These are phyloP conservation scores for Agrostemma githago DNA, from an alignment of 148 eudicot species.

Conservation along the genomic window DNA sequence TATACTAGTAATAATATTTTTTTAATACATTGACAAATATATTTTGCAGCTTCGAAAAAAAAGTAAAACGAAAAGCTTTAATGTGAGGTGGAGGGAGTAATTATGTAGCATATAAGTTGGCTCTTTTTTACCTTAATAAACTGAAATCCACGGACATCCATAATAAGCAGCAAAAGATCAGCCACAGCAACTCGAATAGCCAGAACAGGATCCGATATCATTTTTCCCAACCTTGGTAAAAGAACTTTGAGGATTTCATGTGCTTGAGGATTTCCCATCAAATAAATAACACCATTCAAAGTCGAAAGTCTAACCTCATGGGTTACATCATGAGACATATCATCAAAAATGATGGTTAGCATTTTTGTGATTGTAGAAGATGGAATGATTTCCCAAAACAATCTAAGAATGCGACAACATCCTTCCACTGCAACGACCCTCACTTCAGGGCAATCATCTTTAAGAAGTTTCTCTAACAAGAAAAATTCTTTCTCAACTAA, in stretches of 20 bases:
- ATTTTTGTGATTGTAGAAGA: slow-evolving; percentile 75
- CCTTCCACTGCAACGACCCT: slow-evolving; percentile 95
- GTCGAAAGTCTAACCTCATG: slow-evolving; percentile 85
- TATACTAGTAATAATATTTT: no score
- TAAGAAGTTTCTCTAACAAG: slow-evolving; percentile 67
- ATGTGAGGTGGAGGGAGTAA: not conserved
- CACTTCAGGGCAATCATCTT: slow-evolving; percentile 84
- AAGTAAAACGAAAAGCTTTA: not conserved
- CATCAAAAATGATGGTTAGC: slow-evolving; percentile 64
- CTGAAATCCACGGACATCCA: slow-evolving; percentile 66
- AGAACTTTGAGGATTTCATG: slow-evolving; percentile 92
- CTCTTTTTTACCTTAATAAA: slow-evolving; percentile 67
- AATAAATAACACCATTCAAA: slow-evolving; percentile 70
- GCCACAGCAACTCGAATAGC: slow-evolving; percentile 60
- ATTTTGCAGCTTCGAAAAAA: not conserved
- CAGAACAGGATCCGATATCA: slow-evolving; percentile 58
- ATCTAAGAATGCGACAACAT: slow-evolving; percentile 72
- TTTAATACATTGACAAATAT: not conserved
- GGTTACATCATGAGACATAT: slow-evolving; percentile 58
- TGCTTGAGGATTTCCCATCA: slow-evolving; percentile 87
- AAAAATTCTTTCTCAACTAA: slow-evolving; percentile 75
- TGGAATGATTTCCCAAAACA: slow-evolving; percentile 95
- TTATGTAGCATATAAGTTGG: not conserved
- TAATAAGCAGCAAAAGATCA: slow-evolving; percentile 65
- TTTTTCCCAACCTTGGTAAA: slow-evolving; percentile 63